phyloP scores from a whole-genome alignment of 2,329 filamentous ascomycete genomes.

The Diaporthe sp. region DNA sequence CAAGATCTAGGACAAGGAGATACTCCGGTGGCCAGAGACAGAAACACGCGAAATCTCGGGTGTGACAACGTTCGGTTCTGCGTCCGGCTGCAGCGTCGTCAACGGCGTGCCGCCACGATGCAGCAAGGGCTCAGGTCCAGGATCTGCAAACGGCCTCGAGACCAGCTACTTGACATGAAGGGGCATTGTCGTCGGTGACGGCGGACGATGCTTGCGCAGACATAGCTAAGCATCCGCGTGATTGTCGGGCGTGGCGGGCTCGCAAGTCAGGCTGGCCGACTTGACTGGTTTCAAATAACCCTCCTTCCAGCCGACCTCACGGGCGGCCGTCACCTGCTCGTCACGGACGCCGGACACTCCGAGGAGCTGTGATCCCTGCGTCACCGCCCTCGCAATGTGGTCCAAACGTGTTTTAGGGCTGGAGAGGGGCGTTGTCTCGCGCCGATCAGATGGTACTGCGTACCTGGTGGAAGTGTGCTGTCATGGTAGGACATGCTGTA shows the following conservation, averaged over 20 bases:
- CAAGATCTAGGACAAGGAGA: slow-evolving; percentile 2
- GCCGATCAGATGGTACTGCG: slow-evolving; percentile 4
- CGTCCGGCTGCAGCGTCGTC: slow-evolving; percentile 43
- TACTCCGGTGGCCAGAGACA: slow-evolving; percentile 35
- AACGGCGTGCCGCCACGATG: slow-evolving; percentile 44
- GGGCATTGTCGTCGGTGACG: slow-evolving; percentile 39
- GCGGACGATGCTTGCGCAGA: not conserved
- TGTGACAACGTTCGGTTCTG: slow-evolving; percentile 46
- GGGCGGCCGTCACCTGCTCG: not conserved
- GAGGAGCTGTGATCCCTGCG: slow-evolving; percentile 19
- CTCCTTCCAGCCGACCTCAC: not conserved
- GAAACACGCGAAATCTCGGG: slow-evolving; percentile 46
- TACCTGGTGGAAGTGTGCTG: not conserved
- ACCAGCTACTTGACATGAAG: slow-evolving; percentile 33
- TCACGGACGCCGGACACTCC: slow-evolving; percentile 9
- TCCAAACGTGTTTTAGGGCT: slow-evolving; percentile 25
- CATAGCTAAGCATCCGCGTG: slow-evolving; percentile 5
- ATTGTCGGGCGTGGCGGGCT: not conserved
- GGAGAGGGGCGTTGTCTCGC: not conserved
- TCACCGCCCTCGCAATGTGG: slow-evolving; percentile 17
- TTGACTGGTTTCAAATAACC: slow-evolving; percentile 17
- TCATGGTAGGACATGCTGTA: not conserved
- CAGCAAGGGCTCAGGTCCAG: slow-evolving; percentile 26
- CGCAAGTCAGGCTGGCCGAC: not conserved
- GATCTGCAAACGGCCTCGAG: slow-evolving; percentile 43